A percentile compares a stretch with the other conserved stretches of the same genome.
phyloP scores from a whole-genome alignment of 1,139 yeast genomes.

The Diutina sp. region DNA sequence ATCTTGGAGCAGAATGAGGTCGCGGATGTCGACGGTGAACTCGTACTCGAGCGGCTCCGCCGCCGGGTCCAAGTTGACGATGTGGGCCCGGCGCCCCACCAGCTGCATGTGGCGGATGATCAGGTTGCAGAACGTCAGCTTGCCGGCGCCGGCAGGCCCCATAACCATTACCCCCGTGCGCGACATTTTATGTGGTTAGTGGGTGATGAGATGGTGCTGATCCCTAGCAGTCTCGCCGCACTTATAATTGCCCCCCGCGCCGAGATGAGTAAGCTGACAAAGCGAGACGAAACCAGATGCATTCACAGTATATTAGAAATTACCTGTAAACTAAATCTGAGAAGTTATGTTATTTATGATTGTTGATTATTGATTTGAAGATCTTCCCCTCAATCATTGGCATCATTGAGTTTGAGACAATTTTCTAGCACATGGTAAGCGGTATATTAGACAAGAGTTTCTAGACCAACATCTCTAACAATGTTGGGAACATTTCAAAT shows the following conservation, averaged over 20 bases:
- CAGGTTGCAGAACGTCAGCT: conserved; percentile 80
- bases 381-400: no score
- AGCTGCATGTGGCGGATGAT: conserved; percentile 81
- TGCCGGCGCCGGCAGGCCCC: conserved; percentile 98
- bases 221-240: not conserved
- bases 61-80: conserved; percentile 94
- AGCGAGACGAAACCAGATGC: no score
- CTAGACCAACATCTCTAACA: no score
- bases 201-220: not conserved
- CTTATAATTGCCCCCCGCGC: not conserved
- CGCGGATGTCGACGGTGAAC: conserved; percentile 86
- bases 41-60: conserved; percentile 90
- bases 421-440: no score
- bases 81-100: conserved; percentile 84
- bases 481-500: no score
- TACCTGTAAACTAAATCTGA: no score
- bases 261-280: no score
- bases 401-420: no score
- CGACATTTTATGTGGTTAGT: conserved; percentile 41
- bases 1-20: conserved; percentile 80
- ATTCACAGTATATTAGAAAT: no score
- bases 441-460: no score
- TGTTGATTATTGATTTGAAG: no score
- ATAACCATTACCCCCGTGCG: conserved; percentile 89
- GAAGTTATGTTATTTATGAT: no score